phyloP scores from a whole-genome alignment of 2,329 filamentous ascomycete species.

The Purpureocillium takamizusanense region DNA sequence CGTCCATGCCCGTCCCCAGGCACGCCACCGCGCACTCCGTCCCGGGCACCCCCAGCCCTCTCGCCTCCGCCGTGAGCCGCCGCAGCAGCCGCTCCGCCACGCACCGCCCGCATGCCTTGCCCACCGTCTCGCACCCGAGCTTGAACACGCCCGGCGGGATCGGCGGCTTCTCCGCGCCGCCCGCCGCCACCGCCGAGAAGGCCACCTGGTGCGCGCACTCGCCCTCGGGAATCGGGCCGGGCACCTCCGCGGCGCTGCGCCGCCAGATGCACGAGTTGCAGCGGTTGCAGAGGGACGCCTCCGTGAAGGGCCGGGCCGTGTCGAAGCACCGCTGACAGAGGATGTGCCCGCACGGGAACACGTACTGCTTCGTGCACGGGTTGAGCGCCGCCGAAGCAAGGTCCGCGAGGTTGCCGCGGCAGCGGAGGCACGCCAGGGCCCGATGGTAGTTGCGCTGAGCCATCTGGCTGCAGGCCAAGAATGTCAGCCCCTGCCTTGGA shows the following conservation, averaged over 20 bases:
- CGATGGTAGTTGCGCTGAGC: too few species aligned
- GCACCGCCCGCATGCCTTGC: not conserved
- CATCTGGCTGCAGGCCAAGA: too few species aligned
- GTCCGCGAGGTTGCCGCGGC: too few species aligned
- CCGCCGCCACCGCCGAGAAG: not conserved
- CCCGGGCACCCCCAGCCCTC: not conserved
- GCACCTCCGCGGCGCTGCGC: too few species aligned
- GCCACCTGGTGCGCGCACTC: not conserved
- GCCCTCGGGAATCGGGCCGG: too few species aligned
- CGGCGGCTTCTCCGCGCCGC: not conserved
- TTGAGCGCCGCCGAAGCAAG: not conserved
- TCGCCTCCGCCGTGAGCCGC: not conserved
- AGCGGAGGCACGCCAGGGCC: too few species aligned
- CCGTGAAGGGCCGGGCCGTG: too few species aligned
- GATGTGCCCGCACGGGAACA: not conserved
- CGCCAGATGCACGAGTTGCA: not conserved
- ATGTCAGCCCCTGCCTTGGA: too few species aligned
- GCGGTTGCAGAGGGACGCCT: not conserved
- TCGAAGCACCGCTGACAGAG: not conserved
- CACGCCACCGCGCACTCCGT: not conserved
- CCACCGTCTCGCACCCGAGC: not conserved
- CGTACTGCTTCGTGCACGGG: not conserved
- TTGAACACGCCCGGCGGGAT: not conserved
- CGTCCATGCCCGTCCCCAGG: not conserved
- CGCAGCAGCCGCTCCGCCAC: not conserved